phyloP scores from a whole-genome alignment of 2,329 filamentous ascomycete genomes.

The Venturia pyrina region DNA sequence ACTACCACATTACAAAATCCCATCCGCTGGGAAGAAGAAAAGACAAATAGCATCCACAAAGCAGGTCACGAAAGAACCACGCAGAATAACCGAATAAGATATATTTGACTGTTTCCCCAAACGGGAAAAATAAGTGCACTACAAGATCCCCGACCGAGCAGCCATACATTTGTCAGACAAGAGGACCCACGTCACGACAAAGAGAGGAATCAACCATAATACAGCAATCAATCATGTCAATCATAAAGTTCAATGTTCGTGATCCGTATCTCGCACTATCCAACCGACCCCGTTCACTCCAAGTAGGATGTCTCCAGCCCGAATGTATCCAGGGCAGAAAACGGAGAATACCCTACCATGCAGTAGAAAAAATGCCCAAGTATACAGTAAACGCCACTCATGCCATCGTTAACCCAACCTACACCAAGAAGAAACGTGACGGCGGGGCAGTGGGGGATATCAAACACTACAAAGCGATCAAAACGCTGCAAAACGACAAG shows the following conservation, averaged over 20 bases:
- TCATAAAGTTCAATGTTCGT: background rate
- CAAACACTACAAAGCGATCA: background rate
- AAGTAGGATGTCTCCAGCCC: too few species aligned
- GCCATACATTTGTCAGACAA: too few species aligned
- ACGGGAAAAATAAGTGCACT: too few species aligned
- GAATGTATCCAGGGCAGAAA: background rate
- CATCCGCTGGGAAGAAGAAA: too few species aligned
- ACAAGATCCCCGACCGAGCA: too few species aligned
- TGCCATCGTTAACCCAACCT: background rate
- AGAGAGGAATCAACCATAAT: background rate
- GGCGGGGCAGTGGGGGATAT: background rate
- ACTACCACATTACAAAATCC: too few species aligned
- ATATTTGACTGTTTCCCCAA: too few species aligned
- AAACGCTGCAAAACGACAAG: background rate
- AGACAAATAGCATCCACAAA: too few species aligned
- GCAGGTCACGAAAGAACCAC: too few species aligned
- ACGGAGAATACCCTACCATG: background rate
- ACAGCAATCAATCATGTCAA: background rate
- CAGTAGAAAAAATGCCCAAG: background rate
- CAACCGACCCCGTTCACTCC: background rate
- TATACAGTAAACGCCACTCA: conserved; percentile 1
- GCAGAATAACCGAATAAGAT: too few species aligned
- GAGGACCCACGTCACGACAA: background rate
- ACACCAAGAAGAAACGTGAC: background rate
- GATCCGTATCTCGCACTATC: background rate